These are phyloP conservation scores for Arabidopsis lyrata DNA, from an alignment of 441 rosid genomes.

Conservation along the genomic window DNA sequence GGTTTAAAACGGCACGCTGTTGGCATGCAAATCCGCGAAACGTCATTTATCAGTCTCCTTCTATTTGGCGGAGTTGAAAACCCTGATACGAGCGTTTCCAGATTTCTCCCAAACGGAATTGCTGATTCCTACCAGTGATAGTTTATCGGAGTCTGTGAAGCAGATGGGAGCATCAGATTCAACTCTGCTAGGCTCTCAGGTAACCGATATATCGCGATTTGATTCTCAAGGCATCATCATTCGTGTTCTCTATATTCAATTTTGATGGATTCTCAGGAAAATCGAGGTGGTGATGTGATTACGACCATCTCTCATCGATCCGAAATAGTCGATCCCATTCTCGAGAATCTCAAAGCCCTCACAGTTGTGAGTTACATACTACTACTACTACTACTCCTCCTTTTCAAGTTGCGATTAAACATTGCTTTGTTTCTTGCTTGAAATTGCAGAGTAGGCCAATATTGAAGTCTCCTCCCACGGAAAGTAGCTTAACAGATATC, in stretches of 20 bases:
- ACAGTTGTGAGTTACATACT: constrained; percentile 59
- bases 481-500: constrained; percentile 94
- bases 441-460: constrained; percentile 74
- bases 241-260: no score
- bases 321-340: constrained; percentile 69
- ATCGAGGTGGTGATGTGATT: constrained; percentile 65
- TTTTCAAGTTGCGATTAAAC: not conserved
- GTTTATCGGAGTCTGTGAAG: not conserved
- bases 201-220: constrained; percentile 27
- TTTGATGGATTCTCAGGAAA: constrained; percentile 4
- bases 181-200: constrained; percentile 48
- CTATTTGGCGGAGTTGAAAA: not conserved
- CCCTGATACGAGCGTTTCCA: not conserved
- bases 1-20: constrained; percentile 25
- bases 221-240: not conserved
- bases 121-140: not conserved
- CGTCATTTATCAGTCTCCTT: not conserved
- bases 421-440: not conserved
- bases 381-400: not conserved
- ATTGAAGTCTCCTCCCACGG: constrained; percentile 69
- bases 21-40: not conserved
- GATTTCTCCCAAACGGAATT: not conserved
- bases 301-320: constrained; percentile 79
- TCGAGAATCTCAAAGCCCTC: constrained; percentile 82
- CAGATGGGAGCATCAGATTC: constrained; percentile 46